A percentile compares a stretch with the other conserved stretches of the same genome.
Evolutionary conservation across 164 flowering plant species (phyloP).

Genomic region (Vitis vinifera): DNA sequence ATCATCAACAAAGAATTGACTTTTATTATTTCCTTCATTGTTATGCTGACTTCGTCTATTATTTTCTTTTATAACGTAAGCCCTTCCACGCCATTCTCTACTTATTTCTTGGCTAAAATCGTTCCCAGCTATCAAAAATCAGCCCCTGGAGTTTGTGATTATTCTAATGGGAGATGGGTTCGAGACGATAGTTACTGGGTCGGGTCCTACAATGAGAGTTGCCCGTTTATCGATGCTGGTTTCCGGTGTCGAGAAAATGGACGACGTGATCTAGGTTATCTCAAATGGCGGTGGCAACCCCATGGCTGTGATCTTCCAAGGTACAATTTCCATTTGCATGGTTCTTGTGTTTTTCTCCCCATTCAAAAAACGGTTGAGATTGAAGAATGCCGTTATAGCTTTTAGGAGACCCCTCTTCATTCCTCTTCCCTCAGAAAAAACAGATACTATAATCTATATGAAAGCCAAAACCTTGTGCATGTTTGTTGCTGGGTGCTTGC

Average conservation of each 20-base stretch:
- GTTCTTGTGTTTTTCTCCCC: neutral
- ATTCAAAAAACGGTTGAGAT: too few relatives aligned
- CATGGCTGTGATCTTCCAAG: constrained; percentile 61
- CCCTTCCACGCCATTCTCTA: constrained; percentile 19
- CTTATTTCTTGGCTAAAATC: constrained; percentile 23
- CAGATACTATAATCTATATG: too few relatives aligned
- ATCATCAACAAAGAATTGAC: constrained; percentile 20
- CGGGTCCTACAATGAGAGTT: constrained; percentile 40
- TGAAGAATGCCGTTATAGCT: too few relatives aligned
- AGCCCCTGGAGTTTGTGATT: constrained; percentile 38
- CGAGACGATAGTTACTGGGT: constrained; percentile 28
- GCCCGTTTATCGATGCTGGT: constrained; percentile 71
- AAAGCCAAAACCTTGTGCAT: neutral
- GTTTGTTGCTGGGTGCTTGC: neutral
- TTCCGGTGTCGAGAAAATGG: constrained; percentile 62
- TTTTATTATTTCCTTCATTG: constrained; percentile 19
- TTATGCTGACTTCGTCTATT: constrained; percentile 21
- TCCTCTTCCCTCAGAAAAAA: too few relatives aligned
- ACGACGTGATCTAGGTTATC: constrained; percentile 45
- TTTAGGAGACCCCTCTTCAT: too few relatives aligned
- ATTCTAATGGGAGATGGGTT: constrained; percentile 64
- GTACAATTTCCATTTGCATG: constrained; percentile 24
- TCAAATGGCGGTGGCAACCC: constrained; percentile 78
- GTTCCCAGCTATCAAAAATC: neutral
- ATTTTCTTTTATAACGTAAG: constrained; percentile 11